These are phyloP conservation scores for Mucor lusitanicus DNA, from an alignment of 371 early-diverging fungal genomes.

Conservation along the genomic window DNA sequence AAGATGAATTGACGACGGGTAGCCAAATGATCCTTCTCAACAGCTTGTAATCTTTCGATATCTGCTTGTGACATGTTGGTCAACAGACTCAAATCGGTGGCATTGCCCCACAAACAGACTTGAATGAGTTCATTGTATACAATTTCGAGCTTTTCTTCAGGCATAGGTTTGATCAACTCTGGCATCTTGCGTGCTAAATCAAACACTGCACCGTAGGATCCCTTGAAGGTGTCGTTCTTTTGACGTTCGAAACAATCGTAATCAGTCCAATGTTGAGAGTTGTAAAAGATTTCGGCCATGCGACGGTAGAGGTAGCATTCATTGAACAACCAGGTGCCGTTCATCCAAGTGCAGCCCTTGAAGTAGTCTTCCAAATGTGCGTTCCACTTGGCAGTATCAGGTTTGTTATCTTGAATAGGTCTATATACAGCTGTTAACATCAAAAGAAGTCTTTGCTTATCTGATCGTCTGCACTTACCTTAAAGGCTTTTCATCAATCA, in stretches of 20 bases:
- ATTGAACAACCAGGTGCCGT: constrained; percentile 76
- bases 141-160: constrained; percentile 41
- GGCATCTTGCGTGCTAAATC: constrained; percentile 65
- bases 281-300: constrained; percentile 60
- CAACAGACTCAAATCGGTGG: constrained; percentile 82
- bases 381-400: constrained; percentile 72
- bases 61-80: constrained; percentile 71
- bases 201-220: constrained; percentile 63
- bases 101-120: constrained; percentile 89
- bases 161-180: constrained; percentile 37
- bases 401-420: constrained; percentile 57
- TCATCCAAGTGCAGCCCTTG: constrained; percentile 62
- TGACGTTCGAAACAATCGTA: constrained; percentile 78
- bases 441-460: not conserved
- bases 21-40: constrained; percentile 39
- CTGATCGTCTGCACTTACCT: constrained; percentile 29
- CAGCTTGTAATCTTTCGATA: constrained; percentile 70
- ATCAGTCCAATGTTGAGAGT: constrained; percentile 60
- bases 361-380: constrained; percentile 53
- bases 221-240: constrained; percentile 70
- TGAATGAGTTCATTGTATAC: constrained; percentile 73
- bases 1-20: constrained; percentile 50
- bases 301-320: constrained; percentile 89
- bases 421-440: constrained; percentile 24
- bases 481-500: constrained; percentile 65